These are phyloP conservation scores for Teratosphaeria destructans DNA, from an alignment of 2,329 filamentous ascomycete genomes.

Conservation along the genomic window DNA sequence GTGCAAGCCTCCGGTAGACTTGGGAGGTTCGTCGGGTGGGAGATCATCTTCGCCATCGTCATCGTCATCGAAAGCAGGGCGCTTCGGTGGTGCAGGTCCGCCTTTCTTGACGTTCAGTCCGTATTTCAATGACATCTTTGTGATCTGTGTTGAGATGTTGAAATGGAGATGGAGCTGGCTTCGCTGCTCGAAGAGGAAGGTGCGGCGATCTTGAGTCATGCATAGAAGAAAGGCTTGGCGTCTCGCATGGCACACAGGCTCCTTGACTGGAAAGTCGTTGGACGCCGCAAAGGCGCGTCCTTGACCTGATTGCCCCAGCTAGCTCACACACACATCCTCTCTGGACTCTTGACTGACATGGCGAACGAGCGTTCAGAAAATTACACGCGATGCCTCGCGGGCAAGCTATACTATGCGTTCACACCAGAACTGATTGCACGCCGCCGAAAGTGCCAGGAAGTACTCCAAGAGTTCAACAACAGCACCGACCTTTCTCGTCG, in stretches of 20 bases:
- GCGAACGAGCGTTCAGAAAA: conserved; percentile 22
- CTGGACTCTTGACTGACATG: neutral
- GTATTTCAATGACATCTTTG: conserved; percentile 26
- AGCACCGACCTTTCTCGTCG: conserved; percentile 50
- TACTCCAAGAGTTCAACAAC: conserved; percentile 54
- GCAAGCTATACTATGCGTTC: conserved; percentile 63
- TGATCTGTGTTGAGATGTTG: neutral
- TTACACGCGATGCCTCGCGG: conserved; percentile 21
- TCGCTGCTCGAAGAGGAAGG: neutral
- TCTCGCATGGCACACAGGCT: too few relatives aligned
- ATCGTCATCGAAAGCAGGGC: conserved; percentile 17
- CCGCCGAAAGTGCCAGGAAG: conserved; percentile 51
- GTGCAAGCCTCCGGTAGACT: conserved; percentile 39
- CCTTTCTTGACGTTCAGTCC: conserved; percentile 26
- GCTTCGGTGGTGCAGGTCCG: conserved; percentile 1
- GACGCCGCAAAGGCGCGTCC: too few relatives aligned
- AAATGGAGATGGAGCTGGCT: neutral
- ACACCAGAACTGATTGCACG: conserved; percentile 56
- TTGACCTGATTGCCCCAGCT: too few relatives aligned
- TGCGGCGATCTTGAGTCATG: neutral
- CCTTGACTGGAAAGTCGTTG: too few relatives aligned
- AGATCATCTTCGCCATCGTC: conserved; percentile 17
- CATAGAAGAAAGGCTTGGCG: neutral
- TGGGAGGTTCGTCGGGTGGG: conserved; percentile 43
- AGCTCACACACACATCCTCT: too few relatives aligned